Evolutionary conservation across 176 grass and related monocot species (phyloP).

Genomic region (maize (Zea mays)): Zm-B73-REFERENCE-NAM-5.0 NC_050100.1:79859001-79859500

Average conservation of each 20-base stretch:
- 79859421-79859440: slow-evolving; percentile 84
- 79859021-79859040: slow-evolving; percentile 64
- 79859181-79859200: no score
- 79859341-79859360: slow-evolving; percentile 65
- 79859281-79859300: background rate
- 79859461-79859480: slow-evolving; percentile 63
- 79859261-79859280: background rate
- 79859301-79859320: slow-evolving; percentile 59
- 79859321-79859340: slow-evolving; percentile 84
- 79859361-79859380: slow-evolving; percentile 70
- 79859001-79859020: slow-evolving; percentile 84
- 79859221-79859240: no score
- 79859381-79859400: slow-evolving; percentile 65
- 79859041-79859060: slow-evolving; percentile 63
- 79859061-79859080: slow-evolving; percentile 74
- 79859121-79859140: slow-evolving; percentile 62
- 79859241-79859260: background rate
- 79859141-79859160: slow-evolving; percentile 60
- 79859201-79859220: no score
- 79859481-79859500: slow-evolving; percentile 27
- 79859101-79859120: slow-evolving; percentile 72
- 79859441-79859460: slow-evolving; percentile 83
- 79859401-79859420: slow-evolving; percentile 61
- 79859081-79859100: slow-evolving; percentile 83
- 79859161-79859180: slow-evolving; percentile 43